Percentiles rank a stretch among this genome's conserved stretches.
Conservation (phyloP, 495 filamentous ascomycete genomes). For the Penicillium samsonianum region DNA sequence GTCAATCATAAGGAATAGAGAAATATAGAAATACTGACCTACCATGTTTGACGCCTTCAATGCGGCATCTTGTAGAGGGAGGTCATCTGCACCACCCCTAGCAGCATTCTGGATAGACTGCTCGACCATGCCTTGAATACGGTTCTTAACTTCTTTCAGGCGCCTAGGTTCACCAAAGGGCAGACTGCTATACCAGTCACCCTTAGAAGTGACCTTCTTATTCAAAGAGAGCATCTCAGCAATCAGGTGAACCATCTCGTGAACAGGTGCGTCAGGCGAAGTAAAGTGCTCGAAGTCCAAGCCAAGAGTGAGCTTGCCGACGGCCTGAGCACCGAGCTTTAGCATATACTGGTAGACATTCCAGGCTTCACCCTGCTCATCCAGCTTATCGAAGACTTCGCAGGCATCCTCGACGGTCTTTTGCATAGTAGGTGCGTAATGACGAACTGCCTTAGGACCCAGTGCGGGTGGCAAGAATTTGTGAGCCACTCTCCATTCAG, state of each 20-base stretch:
- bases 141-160: constrained; percentile 22
- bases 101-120: constrained; percentile 36
- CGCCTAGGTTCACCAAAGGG: constrained; percentile 51
- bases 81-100: constrained; percentile 34
- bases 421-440: constrained; percentile 57
- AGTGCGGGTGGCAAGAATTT: constrained; percentile 57
- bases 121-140: constrained; percentile 31
- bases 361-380: constrained; percentile 46
- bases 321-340: constrained; percentile 53
- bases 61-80: constrained; percentile 52
- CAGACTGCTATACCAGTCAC: constrained; percentile 50
- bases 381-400: constrained; percentile 53
- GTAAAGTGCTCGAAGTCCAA: constrained; percentile 54
- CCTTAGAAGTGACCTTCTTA: constrained; percentile 47
- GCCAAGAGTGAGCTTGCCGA: constrained; percentile 52
- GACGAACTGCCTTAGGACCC: constrained; percentile 53
- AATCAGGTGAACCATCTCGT: constrained; percentile 39
- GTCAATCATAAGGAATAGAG: not conserved
- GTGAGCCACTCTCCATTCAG: constrained; percentile 48
- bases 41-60: constrained; percentile 45
- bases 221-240: constrained; percentile 46
- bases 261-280: constrained; percentile 36
- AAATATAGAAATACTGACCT: constrained; percentile 16
- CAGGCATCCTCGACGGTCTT: constrained; percentile 42
- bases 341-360: constrained; percentile 61